These are phyloP conservation scores for Micractinium sp. DNA, from an alignment of 139 green algal species.

Conservation along the genomic window DNA sequence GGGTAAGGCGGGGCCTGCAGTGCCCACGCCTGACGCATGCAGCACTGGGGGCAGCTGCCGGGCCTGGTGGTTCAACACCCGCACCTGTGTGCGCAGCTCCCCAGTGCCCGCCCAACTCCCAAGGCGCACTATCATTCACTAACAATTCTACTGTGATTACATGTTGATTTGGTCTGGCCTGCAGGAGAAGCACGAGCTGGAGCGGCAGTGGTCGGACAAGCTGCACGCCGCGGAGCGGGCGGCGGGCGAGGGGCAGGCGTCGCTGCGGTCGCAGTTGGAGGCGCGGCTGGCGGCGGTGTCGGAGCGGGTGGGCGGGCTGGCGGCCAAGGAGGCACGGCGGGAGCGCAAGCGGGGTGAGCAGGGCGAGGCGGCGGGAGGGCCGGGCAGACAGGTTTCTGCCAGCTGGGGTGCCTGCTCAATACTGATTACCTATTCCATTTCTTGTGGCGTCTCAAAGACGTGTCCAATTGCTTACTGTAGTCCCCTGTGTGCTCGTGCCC, in stretches of 20 bases:
- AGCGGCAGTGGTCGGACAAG: constrained; percentile 15
- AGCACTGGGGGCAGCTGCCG: background rate
- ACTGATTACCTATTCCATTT: background rate
- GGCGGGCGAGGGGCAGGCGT: background rate
- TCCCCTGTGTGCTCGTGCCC: no score
- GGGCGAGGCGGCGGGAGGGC: no score
- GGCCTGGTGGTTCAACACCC: background rate
- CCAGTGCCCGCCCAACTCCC: no score
- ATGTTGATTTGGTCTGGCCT: background rate
- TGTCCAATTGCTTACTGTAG: no score
- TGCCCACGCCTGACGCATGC: background rate
- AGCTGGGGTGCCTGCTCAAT: background rate
- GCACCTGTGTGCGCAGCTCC: background rate
- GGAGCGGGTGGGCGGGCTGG: background rate
- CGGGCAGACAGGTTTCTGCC: no score
- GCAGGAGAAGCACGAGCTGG: constrained; percentile 36
- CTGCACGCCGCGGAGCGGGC: background rate
- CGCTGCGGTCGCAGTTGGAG: constrained; percentile 20
- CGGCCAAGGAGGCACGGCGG: background rate
- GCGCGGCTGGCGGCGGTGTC: constrained; percentile 18
- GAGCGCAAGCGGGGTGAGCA: constrained; percentile 6
- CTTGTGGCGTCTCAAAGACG: no score
- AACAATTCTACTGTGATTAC: background rate
- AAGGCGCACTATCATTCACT: no score
- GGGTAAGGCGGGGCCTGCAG: background rate